Conservation (phyloP, 495 filamentous ascomycete genomes). For the Viridothelium virens region DNA sequence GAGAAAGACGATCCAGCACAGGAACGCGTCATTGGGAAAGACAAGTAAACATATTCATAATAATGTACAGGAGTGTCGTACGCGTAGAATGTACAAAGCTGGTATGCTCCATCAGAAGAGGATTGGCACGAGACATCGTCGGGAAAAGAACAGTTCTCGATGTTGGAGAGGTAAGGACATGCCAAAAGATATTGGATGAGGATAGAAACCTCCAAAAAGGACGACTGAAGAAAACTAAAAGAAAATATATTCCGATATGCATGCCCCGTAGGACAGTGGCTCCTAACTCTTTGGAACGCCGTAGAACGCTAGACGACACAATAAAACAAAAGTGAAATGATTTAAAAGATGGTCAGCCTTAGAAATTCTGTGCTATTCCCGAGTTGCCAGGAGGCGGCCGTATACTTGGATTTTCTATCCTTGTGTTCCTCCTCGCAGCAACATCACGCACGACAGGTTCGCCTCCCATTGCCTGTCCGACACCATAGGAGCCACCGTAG, state of each 20-base stretch:
- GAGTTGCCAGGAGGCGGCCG: slow-evolving; percentile 84
- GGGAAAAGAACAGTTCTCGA: not conserved
- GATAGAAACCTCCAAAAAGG: not conserved
- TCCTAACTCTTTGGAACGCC: not conserved
- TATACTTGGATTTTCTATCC: slow-evolving; percentile 80
- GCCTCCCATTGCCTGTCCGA: slow-evolving; percentile 39
- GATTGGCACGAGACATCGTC: not conserved
- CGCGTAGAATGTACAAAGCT: not conserved
- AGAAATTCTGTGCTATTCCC: slow-evolving; percentile 98
- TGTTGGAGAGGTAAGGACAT: not conserved
- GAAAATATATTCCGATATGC: not conserved
- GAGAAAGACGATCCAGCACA: not conserved
- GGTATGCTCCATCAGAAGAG: slow-evolving; percentile 1
- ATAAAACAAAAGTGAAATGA: not conserved
- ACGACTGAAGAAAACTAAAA: not conserved
- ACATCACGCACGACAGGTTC: slow-evolving; percentile 91
- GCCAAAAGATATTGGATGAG: not conserved
- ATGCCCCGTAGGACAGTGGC: slow-evolving; percentile 8
- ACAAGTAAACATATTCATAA: not conserved
- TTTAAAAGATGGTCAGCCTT: slow-evolving; percentile 18
- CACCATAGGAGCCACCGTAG: slow-evolving; percentile 48
- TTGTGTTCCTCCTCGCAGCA: slow-evolving; percentile 79
- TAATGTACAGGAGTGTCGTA: not conserved
- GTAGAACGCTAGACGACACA: not conserved
- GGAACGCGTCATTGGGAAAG: not conserved